These are phyloP conservation scores for Moesziomyces sp. DNA, from an alignment of 1,284 basidiomycete genomes.

Conservation along the genomic window DNA sequence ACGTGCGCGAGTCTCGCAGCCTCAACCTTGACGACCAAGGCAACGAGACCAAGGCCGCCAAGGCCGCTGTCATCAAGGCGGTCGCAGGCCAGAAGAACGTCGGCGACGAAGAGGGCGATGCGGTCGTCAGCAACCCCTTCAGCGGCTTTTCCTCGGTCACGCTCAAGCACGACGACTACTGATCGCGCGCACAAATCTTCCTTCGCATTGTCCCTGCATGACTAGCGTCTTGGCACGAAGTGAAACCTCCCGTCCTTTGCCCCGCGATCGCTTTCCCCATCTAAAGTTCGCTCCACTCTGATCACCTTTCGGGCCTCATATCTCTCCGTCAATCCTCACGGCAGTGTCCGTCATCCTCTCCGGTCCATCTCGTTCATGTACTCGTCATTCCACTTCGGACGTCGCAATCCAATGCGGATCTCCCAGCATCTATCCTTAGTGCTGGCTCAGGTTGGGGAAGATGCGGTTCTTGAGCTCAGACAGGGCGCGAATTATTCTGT, in stretches of 20 bases:
- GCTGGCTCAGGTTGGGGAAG: neutral
- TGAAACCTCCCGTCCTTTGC: neutral
- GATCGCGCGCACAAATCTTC: neutral
- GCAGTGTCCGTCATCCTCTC: too few species aligned
- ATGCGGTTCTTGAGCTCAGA: neutral
- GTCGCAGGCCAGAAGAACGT: slow-evolving; percentile 59
- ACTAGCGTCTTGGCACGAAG: neutral
- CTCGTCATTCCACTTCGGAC: neutral
- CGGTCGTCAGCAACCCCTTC: slow-evolving; percentile 62
- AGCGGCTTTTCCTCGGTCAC: slow-evolving; percentile 61
- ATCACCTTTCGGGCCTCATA: neutral
- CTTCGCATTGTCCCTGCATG: neutral
- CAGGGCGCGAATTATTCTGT: neutral
- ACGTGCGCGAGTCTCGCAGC: slow-evolving; percentile 87
- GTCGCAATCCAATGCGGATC: neutral
- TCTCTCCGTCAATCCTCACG: neutral
- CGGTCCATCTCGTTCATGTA: neutral
- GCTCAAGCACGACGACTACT: slow-evolving; percentile 57
- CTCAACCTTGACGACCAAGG: slow-evolving; percentile 80
- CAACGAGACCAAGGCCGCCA: slow-evolving; percentile 72
- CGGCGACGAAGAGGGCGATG: slow-evolving; percentile 63
- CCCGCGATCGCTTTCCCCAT: neutral
- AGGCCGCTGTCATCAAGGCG: slow-evolving; percentile 55
- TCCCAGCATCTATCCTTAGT: neutral
- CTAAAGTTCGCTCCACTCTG: neutral